Conservation (phyloP, 129 eudicot species). For the Flaveria ramosissima region DNA sequence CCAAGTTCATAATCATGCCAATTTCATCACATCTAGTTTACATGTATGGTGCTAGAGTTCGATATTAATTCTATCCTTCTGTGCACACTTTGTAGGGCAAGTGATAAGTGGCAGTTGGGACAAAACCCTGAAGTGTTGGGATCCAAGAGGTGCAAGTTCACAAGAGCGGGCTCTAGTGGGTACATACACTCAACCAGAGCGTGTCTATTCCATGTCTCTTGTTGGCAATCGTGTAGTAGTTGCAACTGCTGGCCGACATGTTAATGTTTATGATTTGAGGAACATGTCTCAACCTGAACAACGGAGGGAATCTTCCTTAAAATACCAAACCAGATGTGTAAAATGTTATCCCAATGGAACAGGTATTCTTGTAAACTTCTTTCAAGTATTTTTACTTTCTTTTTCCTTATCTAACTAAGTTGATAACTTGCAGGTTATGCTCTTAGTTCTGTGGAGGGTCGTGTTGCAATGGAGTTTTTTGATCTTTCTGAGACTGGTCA, state of each 20-base stretch:
- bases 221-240: slow-evolving; percentile 89
- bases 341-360: slow-evolving; percentile 95
- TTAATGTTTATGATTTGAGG: slow-evolving; percentile 89
- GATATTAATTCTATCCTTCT: background rate
- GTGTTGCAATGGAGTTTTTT: slow-evolving; percentile 95
- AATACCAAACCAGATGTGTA: slow-evolving; percentile 96
- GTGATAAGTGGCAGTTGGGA: slow-evolving; percentile 98
- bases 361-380: slow-evolving; percentile 40
- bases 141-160: slow-evolving; percentile 95
- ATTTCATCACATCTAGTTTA: background rate
- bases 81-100: slow-evolving; percentile 59
- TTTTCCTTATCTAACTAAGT: background rate
- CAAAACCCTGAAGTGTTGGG: slow-evolving; percentile 96
- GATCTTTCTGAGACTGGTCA: slow-evolving; percentile 90
- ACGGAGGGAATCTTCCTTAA: slow-evolving; percentile 82
- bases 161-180: slow-evolving; percentile 85
- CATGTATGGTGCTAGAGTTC: background rate
- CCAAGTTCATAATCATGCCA: background rate
- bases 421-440: slow-evolving; percentile 75
- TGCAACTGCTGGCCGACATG: slow-evolving; percentile 97
- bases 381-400: background rate
- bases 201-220: slow-evolving; percentile 88
- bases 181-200: slow-evolving; percentile 91
- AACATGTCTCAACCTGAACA: slow-evolving; percentile 98
- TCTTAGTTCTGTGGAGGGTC: slow-evolving; percentile 93